Base-by-base conservation (phyloP, 805 yeast species). In the Ogataea angusta region DNA sequence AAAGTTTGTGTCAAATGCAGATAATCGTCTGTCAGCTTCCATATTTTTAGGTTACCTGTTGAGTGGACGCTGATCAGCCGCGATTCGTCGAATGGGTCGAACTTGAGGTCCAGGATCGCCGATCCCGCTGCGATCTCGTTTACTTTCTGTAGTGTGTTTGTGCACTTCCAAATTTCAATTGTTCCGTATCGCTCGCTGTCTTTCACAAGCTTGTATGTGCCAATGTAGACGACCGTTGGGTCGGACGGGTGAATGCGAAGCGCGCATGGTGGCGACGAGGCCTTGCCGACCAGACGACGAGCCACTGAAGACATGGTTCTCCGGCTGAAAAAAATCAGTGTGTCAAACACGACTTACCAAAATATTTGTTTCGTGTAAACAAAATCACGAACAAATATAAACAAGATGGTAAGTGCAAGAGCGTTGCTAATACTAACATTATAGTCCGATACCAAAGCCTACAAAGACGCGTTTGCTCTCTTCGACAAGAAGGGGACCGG, bases 401-500 rank as follows among this genome's bases (percentile, higher is more conserved):
- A 32, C 32, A 38, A 27, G 21, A 37, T 38, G 42, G 42, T 38
- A 28, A 38, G 41, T 31, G 14, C 26, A 19, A 10, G 23, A 17
- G 25, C 5, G 6, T 23, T 7, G 15, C 9, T 3, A 8, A 21
- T 12, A 16, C 43, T 39, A 24, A 34, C 25, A 18, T 9, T 9
- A 1, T 25, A 38, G 47, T 37, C 51, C 35, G 40, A 47, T 30
- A 38, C 43, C 33, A 73, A 74, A 53, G 68, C 76, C 18, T 69
- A 73, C 70, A 88, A 87, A 68, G 97, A 93, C 74, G 96, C 97
- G 17, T 93, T 93, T 66, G 93, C 98, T 10, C 79, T 93, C 33
- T 93, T 91, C 60, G 99, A 93, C 70, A 90, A 89, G 68, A 87
- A 90, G 60, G 98, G 96, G 21, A 86, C 91, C 27, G 99, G 98